These are phyloP conservation scores for Botrytis porri DNA, from an alignment of 2,329 filamentous ascomycete genomes.

Conservation along the genomic window DNA sequence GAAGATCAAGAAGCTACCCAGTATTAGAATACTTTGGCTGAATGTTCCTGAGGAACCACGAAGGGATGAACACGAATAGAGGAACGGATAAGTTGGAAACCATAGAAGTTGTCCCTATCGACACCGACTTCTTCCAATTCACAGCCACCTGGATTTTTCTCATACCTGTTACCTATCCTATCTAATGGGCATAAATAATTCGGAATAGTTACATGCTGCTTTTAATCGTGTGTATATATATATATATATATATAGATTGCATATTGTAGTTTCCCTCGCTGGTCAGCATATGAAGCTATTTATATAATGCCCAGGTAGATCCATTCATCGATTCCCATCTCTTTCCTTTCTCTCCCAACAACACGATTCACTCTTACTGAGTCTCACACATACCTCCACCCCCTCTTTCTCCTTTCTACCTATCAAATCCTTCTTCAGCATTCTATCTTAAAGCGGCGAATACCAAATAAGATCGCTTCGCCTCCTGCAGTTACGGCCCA, in stretches of 20 bases:
- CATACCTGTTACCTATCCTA: background rate
- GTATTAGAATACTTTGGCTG: background rate
- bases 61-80: background rate
- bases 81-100: background rate
- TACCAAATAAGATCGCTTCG: constrained; percentile 20
- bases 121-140: constrained; percentile 9
- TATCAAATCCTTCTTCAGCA: constrained; percentile 16
- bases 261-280: background rate
- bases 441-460: constrained; percentile 15
- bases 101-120: background rate
- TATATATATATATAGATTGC: background rate
- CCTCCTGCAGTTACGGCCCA: constrained; percentile 22
- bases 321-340: background rate
- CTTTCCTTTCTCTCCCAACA: background rate
- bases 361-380: background rate
- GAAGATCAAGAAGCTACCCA: background rate
- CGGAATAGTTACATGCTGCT: constrained; percentile 18
- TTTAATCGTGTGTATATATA: background rate
- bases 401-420: background rate
- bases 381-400: background rate
- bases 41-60: background rate
- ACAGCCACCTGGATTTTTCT: constrained; percentile 17
- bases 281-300: background rate
- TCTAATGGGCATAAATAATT: background rate
- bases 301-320: background rate